These are phyloP conservation scores for Colletotrichum lini DNA, from an alignment of 2,329 filamentous ascomycete species.

Conservation along the genomic window DNA sequence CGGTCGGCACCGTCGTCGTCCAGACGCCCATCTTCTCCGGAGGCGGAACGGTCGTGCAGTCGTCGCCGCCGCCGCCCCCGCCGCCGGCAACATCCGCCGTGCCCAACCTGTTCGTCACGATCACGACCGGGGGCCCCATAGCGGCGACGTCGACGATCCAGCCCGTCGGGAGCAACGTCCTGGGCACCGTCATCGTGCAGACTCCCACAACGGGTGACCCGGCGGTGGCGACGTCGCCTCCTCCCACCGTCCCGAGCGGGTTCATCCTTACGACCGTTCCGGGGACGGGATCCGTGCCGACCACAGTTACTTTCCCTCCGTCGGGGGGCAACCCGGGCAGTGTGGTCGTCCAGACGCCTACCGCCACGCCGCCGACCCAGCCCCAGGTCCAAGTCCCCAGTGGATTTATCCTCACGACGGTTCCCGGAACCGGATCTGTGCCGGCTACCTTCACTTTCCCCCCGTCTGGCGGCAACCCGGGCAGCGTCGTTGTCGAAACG, in stretches of 20 bases:
- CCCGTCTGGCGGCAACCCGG: no score
- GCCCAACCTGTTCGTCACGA: conserved; percentile 24
- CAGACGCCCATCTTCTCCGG: conserved; percentile 35
- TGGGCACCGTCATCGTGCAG: conserved; percentile 31
- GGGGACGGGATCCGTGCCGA: not conserved
- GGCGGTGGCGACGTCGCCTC: not conserved
- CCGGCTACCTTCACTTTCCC: no score
- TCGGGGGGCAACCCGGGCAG: conserved; percentile 14
- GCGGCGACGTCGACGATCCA: conserved; percentile 27
- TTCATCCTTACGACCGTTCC: conserved; percentile 1
- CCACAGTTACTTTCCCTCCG: conserved; percentile 5
- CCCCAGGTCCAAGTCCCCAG: not conserved
- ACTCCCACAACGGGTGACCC: conserved; percentile 10
- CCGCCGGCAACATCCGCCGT: not conserved
- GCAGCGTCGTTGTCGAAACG: no score
- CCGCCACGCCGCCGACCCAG: not conserved
- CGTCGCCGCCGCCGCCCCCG: no score
- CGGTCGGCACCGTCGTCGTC: conserved; percentile 31
- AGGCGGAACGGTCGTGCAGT: not conserved
- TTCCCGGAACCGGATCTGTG: no score
- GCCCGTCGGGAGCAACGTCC: conserved; percentile 9
- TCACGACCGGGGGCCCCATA: conserved; percentile 26
- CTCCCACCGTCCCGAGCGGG: conserved; percentile 10
- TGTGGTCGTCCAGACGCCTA: conserved; percentile 1
- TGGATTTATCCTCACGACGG: not conserved